phyloP scores from a whole-genome alignment of 345 rosid species.

The Gossypium mustelinum region DNA sequence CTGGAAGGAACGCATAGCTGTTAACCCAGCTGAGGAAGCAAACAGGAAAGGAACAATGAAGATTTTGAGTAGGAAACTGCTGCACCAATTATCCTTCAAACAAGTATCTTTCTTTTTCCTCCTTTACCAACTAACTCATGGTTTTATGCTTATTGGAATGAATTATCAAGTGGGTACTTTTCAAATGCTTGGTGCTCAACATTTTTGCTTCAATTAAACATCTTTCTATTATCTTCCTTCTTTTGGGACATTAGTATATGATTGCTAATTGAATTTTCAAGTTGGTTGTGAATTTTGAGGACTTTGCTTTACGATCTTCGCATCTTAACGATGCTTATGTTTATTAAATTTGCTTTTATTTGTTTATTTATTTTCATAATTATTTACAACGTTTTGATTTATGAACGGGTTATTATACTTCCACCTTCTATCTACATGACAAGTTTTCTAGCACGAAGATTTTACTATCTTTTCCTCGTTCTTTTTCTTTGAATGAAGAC shows the following conservation, averaged over 20 bases:
- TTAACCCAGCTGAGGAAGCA: neutral
- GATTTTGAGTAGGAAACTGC: slow-evolving; percentile 31
- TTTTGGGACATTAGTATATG: neutral
- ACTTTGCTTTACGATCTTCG: neutral
- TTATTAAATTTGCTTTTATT: neutral
- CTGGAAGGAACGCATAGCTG: neutral
- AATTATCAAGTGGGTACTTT: slow-evolving; percentile 15
- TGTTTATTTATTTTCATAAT: neutral
- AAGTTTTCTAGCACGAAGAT: neutral
- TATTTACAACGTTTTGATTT: slow-evolving; percentile 11
- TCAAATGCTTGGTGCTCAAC: neutral
- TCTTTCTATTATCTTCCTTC: neutral
- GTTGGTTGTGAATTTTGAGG: neutral
- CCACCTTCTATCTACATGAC: neutral
- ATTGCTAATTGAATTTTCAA: slow-evolving; percentile 2
- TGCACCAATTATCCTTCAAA: slow-evolving; percentile 30
- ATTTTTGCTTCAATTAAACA: neutral
- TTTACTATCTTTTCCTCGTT: neutral
- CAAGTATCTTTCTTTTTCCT: slow-evolving; percentile 24
- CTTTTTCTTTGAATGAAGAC: neutral
- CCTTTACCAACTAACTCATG: neutral
- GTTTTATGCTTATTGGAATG: slow-evolving; percentile 9
- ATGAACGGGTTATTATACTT: neutral
- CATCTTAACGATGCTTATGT: neutral
- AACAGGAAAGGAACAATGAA: slow-evolving; percentile 30